Conservation (phyloP, 2,329 filamentous ascomycete species). For the Fusarium robinianum region DNA sequence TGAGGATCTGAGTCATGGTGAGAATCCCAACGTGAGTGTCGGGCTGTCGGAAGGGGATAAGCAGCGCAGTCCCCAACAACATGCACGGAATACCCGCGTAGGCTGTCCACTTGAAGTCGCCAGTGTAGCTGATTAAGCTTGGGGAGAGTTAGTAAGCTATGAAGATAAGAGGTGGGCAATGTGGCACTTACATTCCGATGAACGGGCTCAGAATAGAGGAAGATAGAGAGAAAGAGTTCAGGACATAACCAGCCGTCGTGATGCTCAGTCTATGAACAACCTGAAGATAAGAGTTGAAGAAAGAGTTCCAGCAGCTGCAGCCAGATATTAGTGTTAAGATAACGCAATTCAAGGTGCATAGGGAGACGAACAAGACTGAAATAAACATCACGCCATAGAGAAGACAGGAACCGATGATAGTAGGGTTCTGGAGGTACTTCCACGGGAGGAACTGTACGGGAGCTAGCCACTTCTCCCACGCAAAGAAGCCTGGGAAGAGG, state of each 20-base stretch:
- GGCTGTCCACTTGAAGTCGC: slow-evolving; percentile 48
- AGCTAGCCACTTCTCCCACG: slow-evolving; percentile 58
- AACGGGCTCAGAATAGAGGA: slow-evolving; percentile 51
- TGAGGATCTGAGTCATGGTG: slow-evolving; percentile 56
- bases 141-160: not conserved
- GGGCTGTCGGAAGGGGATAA: slow-evolving; percentile 48
- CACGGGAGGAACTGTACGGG: slow-evolving; percentile 61
- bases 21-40: slow-evolving; percentile 48
- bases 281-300: slow-evolving; percentile 56
- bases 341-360: too few species aligned
- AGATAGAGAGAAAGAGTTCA: slow-evolving; percentile 52
- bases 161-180: too few species aligned
- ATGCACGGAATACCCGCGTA: slow-evolving; percentile 42
- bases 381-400: slow-evolving; percentile 47
- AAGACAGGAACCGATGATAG: slow-evolving; percentile 53
- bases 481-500: slow-evolving; percentile 52
- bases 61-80: slow-evolving; percentile 46
- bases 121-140: slow-evolving; percentile 7
- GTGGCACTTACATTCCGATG: slow-evolving; percentile 40
- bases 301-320: slow-evolving; percentile 53
- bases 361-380: slow-evolving; percentile 50
- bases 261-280: slow-evolving; percentile 50
- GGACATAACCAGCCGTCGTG: slow-evolving; percentile 47
- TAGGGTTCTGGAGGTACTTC: slow-evolving; percentile 53
- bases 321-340: too few species aligned